phyloP scores from a whole-genome alignment of 495 filamentous ascomycete genomes.

The Daldinia caldariorum region DNA sequence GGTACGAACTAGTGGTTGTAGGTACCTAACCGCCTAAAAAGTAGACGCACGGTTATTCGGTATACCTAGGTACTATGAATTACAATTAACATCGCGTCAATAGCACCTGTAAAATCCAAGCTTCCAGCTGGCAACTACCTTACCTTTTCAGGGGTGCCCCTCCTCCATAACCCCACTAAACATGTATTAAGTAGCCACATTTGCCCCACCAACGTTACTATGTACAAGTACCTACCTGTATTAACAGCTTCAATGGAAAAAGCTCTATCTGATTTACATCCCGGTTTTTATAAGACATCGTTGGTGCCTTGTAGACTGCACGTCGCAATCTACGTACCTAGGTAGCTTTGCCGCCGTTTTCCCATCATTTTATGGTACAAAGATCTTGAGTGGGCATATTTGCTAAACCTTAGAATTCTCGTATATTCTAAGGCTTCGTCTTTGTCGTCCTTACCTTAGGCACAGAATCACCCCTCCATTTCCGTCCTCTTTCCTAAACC shows the following conservation, averaged over 20 bases:
- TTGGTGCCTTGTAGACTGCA: constrained; percentile 15
- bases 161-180: constrained; percentile 26
- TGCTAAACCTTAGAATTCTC: background rate
- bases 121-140: constrained; percentile 1
- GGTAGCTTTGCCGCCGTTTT: background rate
- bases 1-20: too few relatives aligned
- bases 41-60: constrained; percentile 32
- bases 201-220: constrained; percentile 33
- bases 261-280: constrained; percentile 14
- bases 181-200: background rate
- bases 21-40: background rate
- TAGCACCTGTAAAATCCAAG: constrained; percentile 8
- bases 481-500: background rate
- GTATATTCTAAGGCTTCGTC: background rate
- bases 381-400: background rate
- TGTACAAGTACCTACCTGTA: background rate
- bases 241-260: constrained; percentile 26
- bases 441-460: background rate
- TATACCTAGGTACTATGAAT: too few relatives aligned
- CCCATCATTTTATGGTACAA: background rate
- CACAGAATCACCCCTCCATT: background rate
- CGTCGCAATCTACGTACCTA: background rate
- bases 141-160: background rate
- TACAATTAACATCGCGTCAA: constrained; percentile 7
- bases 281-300: background rate